Evolutionary conservation across 257 asterid species (phyloP), one percentile per base, ranked within the genome.

Genomic region (Forsythia suspensa): DNA sequence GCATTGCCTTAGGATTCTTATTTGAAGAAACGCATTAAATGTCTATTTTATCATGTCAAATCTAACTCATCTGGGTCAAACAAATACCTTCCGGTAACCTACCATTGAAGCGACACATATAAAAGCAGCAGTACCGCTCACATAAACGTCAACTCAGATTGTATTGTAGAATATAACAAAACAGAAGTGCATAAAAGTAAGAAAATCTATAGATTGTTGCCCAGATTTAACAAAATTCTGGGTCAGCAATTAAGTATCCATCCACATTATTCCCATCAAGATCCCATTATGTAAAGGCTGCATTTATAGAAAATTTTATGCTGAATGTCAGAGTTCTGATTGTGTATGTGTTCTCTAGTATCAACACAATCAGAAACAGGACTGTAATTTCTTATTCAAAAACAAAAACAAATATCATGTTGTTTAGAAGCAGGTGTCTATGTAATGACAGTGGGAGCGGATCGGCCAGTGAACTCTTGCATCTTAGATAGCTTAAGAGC

Each of bases 401-500:
- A 57, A 57, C 67, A 57, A 61, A 61, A 2, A 61, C 37, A 61
- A 61, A 21, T 7, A 61, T 61, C 68, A 61, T 11, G 55, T 46
- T 8, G 55, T 61, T 61, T 8, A 8, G 76, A 69, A 24, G 73
- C 79, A 59, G 34, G 34, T n/a, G 68, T 82, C 70, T 91, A 95
- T 81, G 99, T 95, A 73, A 95, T 93, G 71, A 93, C 97, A 12
- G 99, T 93, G 6, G 99, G 99, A 73, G 92, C 91, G 78, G 95
- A 91, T 78, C 98, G 97, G 63, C 98, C 92, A 6, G 97, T 95
- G 94, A 69, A 95, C 81, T 89, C 97, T 84, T 87, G 87, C 92
- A 95, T 89, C 89, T 92, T 95, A 21, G 99, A 93, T 61, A 95
- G 94, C 87, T 92, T 91, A 55, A 95, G 92, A 82, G 98, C 99